Base-by-base conservation (phyloP, 768 basidiomycete species). In the Chalciporus chontae region DNA sequence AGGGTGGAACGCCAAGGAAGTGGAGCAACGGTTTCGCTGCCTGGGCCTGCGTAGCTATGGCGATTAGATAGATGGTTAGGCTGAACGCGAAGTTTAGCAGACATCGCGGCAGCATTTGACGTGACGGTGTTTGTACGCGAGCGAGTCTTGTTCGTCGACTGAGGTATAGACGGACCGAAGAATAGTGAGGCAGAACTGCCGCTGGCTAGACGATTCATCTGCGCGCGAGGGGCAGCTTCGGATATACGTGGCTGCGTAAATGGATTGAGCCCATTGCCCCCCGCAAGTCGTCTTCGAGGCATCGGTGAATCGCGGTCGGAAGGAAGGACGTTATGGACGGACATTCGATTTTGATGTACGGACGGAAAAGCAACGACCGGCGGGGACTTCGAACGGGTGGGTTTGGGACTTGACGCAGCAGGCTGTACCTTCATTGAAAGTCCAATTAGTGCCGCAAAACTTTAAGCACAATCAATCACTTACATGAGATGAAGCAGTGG, bases 41-140 rank as follows among this genome's bases (percentile, higher is more conserved):
- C 71, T 13, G 74, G 66, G 5, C 83, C 84, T 14, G 80, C 78
- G 64, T 85, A 86, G 54, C 84, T 87, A 55, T 87, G 85, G 49
- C 85, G 76, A 56, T 78, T 80, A 29, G 65, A 51, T 19, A 65
- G 47, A 46, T 67, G 69, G 4, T 72, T 65, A 51, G 72, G 63
- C 43, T 31, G 49, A 7, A 40, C 6, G 2, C 49, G 53, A 8
- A 44, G 47, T 37, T 54, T 57, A 2, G 47, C 51, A 0, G 46
- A 34, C 7, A 56, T 39, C 0, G 46, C 44, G 15, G 55, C 11
- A 15, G 51, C 48, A 31, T 56, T 66, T 1, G 66, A 63, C 5
- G 53, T 23, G 2, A 32, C 38, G 40, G 62, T 39, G 42, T 24
- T 53, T 31, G 64, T 69, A 15, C 56, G 62, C 37, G 57, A 51